A percentile compares a stretch with the other conserved stretches of the same genome.
phyloP scores from a whole-genome alignment of 192 early-diverging fungal genomes.

The Ambispora gerdemannii region DNA sequence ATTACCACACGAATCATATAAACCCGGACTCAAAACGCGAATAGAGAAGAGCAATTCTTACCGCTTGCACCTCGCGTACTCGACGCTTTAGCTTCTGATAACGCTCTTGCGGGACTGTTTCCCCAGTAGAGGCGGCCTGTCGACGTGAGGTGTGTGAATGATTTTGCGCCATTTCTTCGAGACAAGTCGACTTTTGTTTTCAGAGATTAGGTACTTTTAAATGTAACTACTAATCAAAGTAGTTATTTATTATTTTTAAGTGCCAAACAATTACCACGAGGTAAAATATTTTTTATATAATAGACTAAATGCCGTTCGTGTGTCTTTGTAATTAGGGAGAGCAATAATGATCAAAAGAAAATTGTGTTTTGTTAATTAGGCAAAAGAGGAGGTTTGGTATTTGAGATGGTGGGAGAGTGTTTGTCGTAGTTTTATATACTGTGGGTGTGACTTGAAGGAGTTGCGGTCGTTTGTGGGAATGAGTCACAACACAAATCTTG shows the following conservation, averaged over 20 bases:
- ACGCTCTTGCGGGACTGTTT: slow-evolving; percentile 13
- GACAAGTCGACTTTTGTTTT: too few species aligned
- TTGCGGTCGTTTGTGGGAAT: too few species aligned
- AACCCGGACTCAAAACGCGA: neutral
- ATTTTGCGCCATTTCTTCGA: slow-evolving; percentile 23
- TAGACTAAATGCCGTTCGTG: neutral
- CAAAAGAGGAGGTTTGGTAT: neutral
- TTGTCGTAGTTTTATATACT: too few species aligned
- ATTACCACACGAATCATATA: neutral
- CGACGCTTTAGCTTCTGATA: slow-evolving; percentile 23
- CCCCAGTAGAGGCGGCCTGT: neutral
- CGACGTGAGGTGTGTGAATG: slow-evolving; percentile 22
- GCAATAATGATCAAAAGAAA: neutral
- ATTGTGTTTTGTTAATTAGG: neutral
- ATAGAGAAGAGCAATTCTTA: slow-evolving; percentile 6
- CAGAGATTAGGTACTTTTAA: too few species aligned
- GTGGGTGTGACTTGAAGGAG: too few species aligned
- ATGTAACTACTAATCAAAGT: too few species aligned
- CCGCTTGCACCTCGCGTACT: slow-evolving; percentile 12
- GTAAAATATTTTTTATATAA: neutral
- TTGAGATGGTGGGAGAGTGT: neutral
- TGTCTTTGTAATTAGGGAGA: neutral
- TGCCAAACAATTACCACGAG: neutral
- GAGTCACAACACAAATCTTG: neutral
- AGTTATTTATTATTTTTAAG: neutral